Evolutionary conservation across 306 rosid genomes (phyloP).

Genomic region (Senna tora): DNA sequence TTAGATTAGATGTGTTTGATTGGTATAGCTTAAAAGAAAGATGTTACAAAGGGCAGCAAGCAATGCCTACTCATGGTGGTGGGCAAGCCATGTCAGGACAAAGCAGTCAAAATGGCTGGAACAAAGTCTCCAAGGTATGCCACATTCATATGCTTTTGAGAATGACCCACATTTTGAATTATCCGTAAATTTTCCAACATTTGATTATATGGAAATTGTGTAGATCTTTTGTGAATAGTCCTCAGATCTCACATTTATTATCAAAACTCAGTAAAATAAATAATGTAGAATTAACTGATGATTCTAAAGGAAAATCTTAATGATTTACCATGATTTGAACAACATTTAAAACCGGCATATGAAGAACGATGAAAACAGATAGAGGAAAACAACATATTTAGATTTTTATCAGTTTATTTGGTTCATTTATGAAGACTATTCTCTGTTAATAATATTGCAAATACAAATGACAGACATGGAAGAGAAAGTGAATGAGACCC

Average conservation of each 20-base stretch:
- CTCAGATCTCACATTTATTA: neutral
- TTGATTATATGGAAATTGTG: neutral
- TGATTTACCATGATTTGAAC: conserved; percentile 9
- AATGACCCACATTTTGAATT: conserved; percentile 17
- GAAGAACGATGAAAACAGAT: conserved; percentile 15
- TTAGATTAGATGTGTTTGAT: conserved; percentile 38
- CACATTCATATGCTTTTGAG: neutral
- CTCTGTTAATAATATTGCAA: conserved; percentile 12
- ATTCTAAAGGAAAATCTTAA: conserved; percentile 13
- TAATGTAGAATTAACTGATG: neutral
- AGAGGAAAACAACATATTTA: neutral
- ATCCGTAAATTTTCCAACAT: conserved; percentile 6
- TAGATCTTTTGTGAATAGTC: conserved; percentile 4
- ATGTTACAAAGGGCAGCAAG: conserved; percentile 97
- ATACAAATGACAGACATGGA: conserved; percentile 75
- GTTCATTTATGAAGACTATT: conserved; percentile 8
- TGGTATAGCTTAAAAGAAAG: conserved; percentile 28
- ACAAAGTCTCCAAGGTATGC: conserved; percentile 81
- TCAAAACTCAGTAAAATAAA: conserved; percentile 6
- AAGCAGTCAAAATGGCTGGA: conserved; percentile 99
- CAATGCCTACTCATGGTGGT: conserved; percentile 98
- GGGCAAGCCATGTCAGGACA: conserved; percentile 97
- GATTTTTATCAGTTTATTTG: conserved; percentile 16
- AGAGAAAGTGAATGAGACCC: conserved; percentile 62
- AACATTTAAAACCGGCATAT: conserved; percentile 15